Conservation (phyloP, 2,329 filamentous ascomycete species). For the Drechslerella coelobrocha region DNA sequence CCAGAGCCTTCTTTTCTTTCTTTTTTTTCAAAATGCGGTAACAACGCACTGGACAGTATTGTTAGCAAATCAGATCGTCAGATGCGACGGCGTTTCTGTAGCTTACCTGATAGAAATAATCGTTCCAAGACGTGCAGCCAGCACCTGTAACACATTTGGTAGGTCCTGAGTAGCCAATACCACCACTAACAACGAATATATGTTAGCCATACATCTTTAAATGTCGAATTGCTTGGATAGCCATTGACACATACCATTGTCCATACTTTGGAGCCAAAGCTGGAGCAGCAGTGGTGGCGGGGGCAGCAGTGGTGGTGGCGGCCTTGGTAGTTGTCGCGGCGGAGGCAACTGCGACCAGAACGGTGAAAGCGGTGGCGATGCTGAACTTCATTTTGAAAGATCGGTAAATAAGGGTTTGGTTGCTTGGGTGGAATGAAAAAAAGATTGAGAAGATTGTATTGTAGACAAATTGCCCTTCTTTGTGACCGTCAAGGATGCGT, state of each 20-base stretch:
- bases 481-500: too few species aligned
- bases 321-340: background rate
- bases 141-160: constrained; percentile 2
- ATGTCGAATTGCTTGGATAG: background rate
- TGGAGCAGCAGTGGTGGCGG: background rate
- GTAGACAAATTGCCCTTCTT: too few species aligned
- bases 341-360: constrained; percentile 11
- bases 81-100: background rate
- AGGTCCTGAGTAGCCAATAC: constrained; percentile 8
- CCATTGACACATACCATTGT: background rate
- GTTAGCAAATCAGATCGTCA: too few species aligned
- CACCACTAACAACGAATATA: constrained; percentile 18
- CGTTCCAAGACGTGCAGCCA: constrained; percentile 27
- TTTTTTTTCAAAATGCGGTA: too few species aligned
- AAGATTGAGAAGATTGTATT: too few species aligned
- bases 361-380: constrained; percentile 6
- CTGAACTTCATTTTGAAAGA: constrained; percentile 44
- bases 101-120: constrained; percentile 44
- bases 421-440: too few species aligned
- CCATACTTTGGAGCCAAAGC: background rate
- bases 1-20: too few species aligned
- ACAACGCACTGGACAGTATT: too few species aligned
- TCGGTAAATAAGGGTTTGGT: too few species aligned
- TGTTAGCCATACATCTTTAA: background rate
- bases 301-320: constrained; percentile 12